phyloP scores from a whole-genome alignment of 176 grass and related monocot genomes.

The Ensete glaucum region DNA sequence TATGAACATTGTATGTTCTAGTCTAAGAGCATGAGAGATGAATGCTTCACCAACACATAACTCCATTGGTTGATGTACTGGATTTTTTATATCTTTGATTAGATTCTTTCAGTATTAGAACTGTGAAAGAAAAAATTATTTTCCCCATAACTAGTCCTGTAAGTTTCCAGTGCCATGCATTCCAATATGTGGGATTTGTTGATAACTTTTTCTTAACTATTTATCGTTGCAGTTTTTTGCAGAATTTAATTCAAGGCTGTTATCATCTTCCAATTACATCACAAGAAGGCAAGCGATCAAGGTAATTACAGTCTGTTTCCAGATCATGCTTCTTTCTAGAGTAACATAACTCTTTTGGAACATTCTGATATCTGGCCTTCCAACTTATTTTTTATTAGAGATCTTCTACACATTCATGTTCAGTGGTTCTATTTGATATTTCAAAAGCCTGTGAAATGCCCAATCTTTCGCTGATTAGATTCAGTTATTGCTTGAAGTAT shows the following conservation, averaged over 20 bases:
- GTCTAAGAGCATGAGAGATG: background rate
- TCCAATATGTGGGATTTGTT: background rate
- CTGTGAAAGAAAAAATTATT: background rate
- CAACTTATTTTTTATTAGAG: background rate
- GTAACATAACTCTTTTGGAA: background rate
- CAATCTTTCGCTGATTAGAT: background rate
- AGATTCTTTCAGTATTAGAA: background rate
- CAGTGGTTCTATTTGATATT: background rate
- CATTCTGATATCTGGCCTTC: background rate
- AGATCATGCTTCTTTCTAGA: background rate
- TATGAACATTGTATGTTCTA: background rate
- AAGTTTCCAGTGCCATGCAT: background rate
- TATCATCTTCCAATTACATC: constrained; percentile 42
- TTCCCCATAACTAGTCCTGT: background rate
- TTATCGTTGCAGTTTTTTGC: constrained; percentile 36
- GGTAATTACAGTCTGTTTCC: constrained; percentile 4
- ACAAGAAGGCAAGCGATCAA: constrained; percentile 41
- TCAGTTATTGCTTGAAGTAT: background rate
- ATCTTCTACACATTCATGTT: background rate
- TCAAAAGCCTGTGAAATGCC: background rate
- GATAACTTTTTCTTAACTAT: background rate
- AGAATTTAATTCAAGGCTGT: constrained; percentile 45
- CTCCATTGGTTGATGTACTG: background rate
- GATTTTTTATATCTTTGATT: too few relatives aligned
- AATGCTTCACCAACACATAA: background rate